Conservation (phyloP, 768 basidiomycete species). For the Pulveroboletus frians region DNA sequence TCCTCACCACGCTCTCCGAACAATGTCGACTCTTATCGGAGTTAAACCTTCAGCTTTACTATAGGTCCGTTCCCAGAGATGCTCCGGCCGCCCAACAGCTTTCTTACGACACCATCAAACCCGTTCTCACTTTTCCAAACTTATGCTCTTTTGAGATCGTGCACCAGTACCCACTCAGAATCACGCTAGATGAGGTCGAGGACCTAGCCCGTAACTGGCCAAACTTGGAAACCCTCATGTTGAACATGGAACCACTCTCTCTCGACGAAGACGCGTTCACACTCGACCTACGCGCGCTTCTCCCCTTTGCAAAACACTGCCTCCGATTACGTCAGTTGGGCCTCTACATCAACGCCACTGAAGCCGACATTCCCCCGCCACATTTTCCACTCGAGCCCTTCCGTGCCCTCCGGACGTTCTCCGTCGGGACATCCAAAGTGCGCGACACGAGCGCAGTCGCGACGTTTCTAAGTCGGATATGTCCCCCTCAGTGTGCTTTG, state of each 20-base stretch:
- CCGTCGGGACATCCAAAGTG: conserved; percentile 49
- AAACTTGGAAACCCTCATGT: conserved; percentile 37
- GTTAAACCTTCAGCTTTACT: conserved; percentile 37
- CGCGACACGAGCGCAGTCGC: conserved; percentile 40
- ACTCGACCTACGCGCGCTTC: conserved; percentile 36
- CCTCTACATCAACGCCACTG: conserved; percentile 35
- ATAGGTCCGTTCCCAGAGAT: conserved; percentile 12
- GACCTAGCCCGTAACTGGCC: conserved; percentile 44
- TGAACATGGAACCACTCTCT: conserved; percentile 45
- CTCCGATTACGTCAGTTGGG: conserved; percentile 34
- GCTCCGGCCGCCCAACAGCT: conserved; percentile 26
- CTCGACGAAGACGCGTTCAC: conserved; percentile 9
- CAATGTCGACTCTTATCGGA: conserved; percentile 44
- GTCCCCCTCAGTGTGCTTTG: conserved; percentile 39
- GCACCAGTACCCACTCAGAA: conserved; percentile 27
- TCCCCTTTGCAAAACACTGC: conserved; percentile 39
- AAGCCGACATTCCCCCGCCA: conserved; percentile 12
- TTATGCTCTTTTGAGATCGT: conserved; percentile 32
- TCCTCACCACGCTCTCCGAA: conserved; percentile 43
- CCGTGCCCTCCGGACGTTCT: conserved; percentile 25
- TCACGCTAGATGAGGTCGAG: conserved; percentile 42
- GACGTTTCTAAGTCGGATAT: conserved; percentile 49
- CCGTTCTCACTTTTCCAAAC: conserved; percentile 30
- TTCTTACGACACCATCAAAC: conserved; percentile 33
- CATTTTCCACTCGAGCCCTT: conserved; percentile 16